phyloP scores from a whole-genome alignment of 805 yeast species.

The Candida krabiensis region DNA sequence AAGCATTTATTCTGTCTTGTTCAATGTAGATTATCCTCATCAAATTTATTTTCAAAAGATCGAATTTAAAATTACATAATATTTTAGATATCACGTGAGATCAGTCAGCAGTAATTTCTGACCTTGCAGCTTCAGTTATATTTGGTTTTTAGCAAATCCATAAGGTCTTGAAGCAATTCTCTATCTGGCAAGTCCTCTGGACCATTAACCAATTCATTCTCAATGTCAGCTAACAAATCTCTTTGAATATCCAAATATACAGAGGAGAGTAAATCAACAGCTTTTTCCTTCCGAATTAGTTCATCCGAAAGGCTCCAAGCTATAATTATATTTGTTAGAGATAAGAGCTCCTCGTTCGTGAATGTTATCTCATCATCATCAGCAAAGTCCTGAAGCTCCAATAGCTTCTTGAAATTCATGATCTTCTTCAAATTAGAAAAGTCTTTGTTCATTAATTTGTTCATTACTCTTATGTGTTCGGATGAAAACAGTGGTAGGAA shows the following conservation, averaged over 20 bases:
- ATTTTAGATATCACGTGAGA: no score
- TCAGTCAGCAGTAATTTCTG: no score
- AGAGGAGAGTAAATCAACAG: background rate
- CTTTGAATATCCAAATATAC: background rate
- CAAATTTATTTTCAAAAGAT: no score
- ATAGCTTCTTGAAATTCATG: slow-evolving; percentile 1
- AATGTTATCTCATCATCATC: background rate
- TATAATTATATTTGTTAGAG: slow-evolving; percentile 1
- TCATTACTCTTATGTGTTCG: slow-evolving; percentile 20
- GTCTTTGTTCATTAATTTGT: slow-evolving; percentile 19
- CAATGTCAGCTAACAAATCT: no score
- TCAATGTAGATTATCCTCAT: no score
- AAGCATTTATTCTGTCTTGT: no score
- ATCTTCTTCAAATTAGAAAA: slow-evolving; percentile 10
- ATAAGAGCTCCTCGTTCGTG: background rate
- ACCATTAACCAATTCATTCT: no score
- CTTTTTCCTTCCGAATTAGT: background rate
- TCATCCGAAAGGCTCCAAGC: slow-evolving; percentile 11
- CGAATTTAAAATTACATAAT: no score
- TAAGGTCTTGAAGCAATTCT: no score
- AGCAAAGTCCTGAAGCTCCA: slow-evolving; percentile 5
- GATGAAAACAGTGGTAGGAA: slow-evolving; percentile 17
- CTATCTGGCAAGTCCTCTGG: no score
- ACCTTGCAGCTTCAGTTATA: no score
- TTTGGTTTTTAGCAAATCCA: no score